phyloP scores from a whole-genome alignment of 305 asterid species.

The Andrographis paniculata region DNA sequence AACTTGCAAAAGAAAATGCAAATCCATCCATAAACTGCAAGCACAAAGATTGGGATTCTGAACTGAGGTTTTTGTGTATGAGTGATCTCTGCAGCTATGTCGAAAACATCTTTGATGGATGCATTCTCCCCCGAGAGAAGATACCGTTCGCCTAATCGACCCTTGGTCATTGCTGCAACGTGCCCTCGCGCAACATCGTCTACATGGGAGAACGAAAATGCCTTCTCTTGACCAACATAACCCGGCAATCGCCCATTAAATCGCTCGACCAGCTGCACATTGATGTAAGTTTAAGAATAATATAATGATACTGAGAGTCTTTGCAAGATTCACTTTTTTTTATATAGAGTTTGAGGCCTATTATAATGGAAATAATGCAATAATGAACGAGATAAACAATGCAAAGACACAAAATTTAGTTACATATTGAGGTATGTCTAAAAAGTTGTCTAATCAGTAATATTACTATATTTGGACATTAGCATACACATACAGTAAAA shows the following conservation, averaged over 20 bases:
- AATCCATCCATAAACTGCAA: conserved; percentile 56
- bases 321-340: no score
- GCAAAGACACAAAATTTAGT: no score
- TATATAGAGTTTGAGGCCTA: no score
- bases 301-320: no score
- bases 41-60: conserved; percentile 45
- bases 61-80: conserved; percentile 58
- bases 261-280: conserved; percentile 69
- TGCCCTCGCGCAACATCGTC: conserved; percentile 92
- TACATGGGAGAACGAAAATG: conserved; percentile 67
- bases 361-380: no score
- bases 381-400: no score
- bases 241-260: conserved; percentile 87
- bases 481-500: no score
- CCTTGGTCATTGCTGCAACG: conserved; percentile 61
- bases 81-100: conserved; percentile 63
- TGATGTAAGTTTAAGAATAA: no score
- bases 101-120: conserved; percentile 67
- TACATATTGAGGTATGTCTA: no score
- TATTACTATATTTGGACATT: no score
- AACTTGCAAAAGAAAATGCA: conserved; percentile 51
- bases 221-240: conserved; percentile 60
- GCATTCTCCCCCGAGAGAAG: conserved; percentile 93
- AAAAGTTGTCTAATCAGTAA: no score
- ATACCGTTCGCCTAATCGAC: conserved; percentile 68